Conservation (phyloP, 1,284 basidiomycete species). For the Naganishia cerealis region DNA sequence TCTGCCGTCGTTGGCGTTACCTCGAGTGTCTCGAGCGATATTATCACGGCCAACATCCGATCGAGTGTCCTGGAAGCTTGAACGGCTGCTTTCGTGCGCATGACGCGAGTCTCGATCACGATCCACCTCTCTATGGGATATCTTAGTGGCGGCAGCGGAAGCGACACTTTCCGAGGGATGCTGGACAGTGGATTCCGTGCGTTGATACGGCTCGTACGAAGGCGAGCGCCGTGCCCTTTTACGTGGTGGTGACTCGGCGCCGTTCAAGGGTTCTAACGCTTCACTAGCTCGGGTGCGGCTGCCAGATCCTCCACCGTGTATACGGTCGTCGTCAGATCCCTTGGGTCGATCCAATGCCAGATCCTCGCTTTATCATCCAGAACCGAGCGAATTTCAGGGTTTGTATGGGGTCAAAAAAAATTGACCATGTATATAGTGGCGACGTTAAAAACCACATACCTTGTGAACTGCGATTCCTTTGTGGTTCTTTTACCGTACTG, state of each 20-base stretch:
- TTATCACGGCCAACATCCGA: neutral
- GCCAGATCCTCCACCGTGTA: neutral
- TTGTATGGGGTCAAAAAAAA: neutral
- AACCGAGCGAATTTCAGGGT: neutral
- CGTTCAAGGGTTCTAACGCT: neutral
- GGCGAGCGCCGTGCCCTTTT: constrained; percentile 20
- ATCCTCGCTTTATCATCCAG: neutral
- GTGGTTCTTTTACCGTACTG: neutral
- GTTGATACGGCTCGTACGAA: constrained; percentile 20
- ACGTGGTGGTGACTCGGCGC: constrained; percentile 1
- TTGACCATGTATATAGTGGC: neutral
- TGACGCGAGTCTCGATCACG: neutral
- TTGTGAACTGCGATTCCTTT: neutral
- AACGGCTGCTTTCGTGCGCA: neutral
- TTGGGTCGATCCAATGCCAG: neutral
- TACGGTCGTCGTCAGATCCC: neutral
- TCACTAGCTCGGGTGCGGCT: neutral
- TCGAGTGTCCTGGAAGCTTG: constrained; percentile 2
- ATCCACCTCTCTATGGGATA: neutral
- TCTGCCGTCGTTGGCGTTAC: neutral
- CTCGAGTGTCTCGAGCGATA: neutral
- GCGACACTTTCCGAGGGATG: neutral
- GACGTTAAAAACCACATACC: neutral
- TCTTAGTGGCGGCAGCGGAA: neutral
- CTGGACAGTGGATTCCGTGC: neutral